phyloP scores from a whole-genome alignment of 805 yeast species.

The Nakazawaea pomicola region DNA sequence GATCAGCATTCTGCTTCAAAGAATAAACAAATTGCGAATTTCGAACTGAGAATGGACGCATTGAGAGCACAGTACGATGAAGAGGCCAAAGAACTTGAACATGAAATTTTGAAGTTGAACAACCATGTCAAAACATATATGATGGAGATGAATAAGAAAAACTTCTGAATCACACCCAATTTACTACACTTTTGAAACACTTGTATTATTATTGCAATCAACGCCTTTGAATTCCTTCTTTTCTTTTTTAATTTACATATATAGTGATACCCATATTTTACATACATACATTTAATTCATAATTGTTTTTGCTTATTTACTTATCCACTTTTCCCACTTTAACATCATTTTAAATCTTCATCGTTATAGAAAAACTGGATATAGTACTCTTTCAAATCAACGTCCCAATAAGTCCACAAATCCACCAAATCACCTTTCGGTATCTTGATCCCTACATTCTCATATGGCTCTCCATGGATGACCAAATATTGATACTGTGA shows the following conservation, averaged over 20 bases:
- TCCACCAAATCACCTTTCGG: conserved; percentile 55
- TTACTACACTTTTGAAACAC: too few relatives aligned
- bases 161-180: too few relatives aligned
- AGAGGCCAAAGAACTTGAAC: conserved; percentile 48
- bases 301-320: too few relatives aligned
- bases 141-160: conserved; percentile 42
- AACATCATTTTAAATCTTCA: conserved; percentile 2
- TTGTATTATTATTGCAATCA: too few relatives aligned
- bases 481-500: conserved; percentile 63
- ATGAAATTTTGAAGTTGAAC: conserved; percentile 50
- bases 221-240: too few relatives aligned
- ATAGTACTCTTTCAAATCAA: conserved; percentile 60
- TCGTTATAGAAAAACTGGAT: conserved; percentile 59
- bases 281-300: too few relatives aligned
- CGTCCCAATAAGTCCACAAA: conserved; percentile 73
- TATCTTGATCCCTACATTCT: conserved; percentile 69
- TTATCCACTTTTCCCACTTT: too few relatives aligned
- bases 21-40: conserved; percentile 39
- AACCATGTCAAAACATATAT: conserved; percentile 51
- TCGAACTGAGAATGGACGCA: conserved; percentile 34
- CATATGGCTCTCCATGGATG: conserved; percentile 87
- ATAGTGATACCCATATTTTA: too few relatives aligned
- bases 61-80: conserved; percentile 40
- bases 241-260: too few relatives aligned
- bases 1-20: conserved; percentile 45